Evolutionary conservation across 1,284 basidiomycete species (phyloP), one percentile per base, ranked within the genome.

Genomic region (Trichosporon coremiiforme): DNA sequence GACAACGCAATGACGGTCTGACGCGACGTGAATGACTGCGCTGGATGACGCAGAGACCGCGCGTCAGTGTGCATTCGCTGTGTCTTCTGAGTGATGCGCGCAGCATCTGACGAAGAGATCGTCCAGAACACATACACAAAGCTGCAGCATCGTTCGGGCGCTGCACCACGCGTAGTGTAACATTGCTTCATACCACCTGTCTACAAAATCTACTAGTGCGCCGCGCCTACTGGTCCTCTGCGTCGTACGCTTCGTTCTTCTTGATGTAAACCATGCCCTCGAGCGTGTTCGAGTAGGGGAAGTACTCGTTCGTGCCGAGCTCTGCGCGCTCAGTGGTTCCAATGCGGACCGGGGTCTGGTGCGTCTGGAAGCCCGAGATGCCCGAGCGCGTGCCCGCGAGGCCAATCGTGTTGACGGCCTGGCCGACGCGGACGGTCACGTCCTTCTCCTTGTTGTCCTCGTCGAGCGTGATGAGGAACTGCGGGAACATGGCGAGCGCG

Each of bases 391-490:
- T 82, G n/a, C 83, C 83, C 0, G 83, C 83, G 47, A 81, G 69
- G 63, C 82, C 83, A 66, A 84, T 76, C 50, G 83, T 84, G 75
- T 84, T 84, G 73, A 84, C 80, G 2, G 82, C 93, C 86, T 95
- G 93, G 53, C 96, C 96, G 41, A 99, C 97, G 35, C 97, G 91
- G 41, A 98, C 95, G 8, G 93, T 94, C 31, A 97, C 93, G 0
- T 94, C 91, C 72, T 90, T 86, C 78, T 87, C 89, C 75, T 93
- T 88, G 68, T 95, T 89, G 71, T 95, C 88, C 83, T 98, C 95
- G 84, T 98, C 91, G 35, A 99, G 89, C 1, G 95, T 98, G 82
- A 99, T 98, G 76, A 99, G 85, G 91, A 99, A 98, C 69, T 97
- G 90, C 29, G 97, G 97, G 85, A 94, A 97, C 95, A 99, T 99